A percentile compares a stretch with the other conserved stretches of the same genome.
These are phyloP conservation scores for Fragilariopsis cylindrus DNA, from an alignment of 108 stramenopile genomes.

Conservation along the genomic window DNA sequence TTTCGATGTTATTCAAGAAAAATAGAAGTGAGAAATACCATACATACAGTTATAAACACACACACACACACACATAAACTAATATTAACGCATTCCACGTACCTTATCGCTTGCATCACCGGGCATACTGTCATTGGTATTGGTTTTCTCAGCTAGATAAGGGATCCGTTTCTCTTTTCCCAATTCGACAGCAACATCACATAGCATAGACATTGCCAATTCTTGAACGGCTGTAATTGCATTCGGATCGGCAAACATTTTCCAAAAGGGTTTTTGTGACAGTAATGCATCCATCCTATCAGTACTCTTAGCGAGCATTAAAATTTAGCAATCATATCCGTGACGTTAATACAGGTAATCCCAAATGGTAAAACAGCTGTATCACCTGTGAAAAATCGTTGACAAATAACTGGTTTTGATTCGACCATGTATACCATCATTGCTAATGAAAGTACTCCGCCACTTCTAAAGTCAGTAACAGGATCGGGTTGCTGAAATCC, in stretches of 20 bases:
- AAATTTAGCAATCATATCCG: constrained; percentile 89
- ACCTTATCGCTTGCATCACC: constrained; percentile 31
- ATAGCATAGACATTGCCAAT: constrained; percentile 69
- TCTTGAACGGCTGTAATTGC: constrained; percentile 80
- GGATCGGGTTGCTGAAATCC: constrained; percentile 90
- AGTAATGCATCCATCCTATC: constrained; percentile 88
- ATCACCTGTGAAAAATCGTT: constrained; percentile 52
- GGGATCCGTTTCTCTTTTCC: constrained; percentile 34
- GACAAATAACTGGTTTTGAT: constrained; percentile 33
- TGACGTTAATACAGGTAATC: constrained; percentile 85
- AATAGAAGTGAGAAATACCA: neutral
- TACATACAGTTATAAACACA: neutral
- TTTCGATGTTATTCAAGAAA: neutral
- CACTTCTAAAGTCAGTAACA: constrained; percentile 88
- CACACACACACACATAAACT: neutral
- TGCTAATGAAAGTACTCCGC: constrained; percentile 79
- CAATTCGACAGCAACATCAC: constrained; percentile 79
- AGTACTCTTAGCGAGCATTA: constrained; percentile 74
- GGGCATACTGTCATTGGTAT: constrained; percentile 26
- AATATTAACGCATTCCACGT: constrained; percentile 7
- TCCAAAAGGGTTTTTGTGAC: constrained; percentile 87
- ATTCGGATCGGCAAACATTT: constrained; percentile 87
- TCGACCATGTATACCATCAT: constrained; percentile 84
- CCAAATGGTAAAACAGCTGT: constrained; percentile 83
- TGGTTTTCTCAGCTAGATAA: constrained; percentile 23